Conservation (phyloP, 2,329 filamentous ascomycete species). For the Pseudogymnoascus sp. region DNA sequence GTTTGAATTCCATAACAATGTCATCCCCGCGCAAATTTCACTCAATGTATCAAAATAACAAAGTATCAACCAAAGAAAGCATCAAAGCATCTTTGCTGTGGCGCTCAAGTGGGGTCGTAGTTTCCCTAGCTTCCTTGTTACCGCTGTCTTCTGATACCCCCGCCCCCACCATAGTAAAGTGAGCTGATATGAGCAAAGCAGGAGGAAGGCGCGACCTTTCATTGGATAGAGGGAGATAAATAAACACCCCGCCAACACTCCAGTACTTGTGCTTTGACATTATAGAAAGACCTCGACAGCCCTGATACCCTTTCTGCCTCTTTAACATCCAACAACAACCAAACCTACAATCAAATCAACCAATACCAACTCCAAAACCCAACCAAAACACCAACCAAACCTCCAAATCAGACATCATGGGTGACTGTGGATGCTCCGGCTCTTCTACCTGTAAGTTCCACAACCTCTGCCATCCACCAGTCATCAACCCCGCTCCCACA, state of each 20-base stretch:
- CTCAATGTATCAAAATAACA: background rate
- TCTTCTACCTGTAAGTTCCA: slow-evolving; percentile 9
- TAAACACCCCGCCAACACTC: background rate
- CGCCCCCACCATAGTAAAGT: background rate
- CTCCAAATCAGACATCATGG: slow-evolving; percentile 8
- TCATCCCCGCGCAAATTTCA: background rate
- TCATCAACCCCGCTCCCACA: background rate
- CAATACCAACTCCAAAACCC: background rate
- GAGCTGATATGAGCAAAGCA: background rate
- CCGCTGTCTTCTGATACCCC: slow-evolving; percentile 6
- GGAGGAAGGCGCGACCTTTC: background rate
- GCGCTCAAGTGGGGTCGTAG: background rate
- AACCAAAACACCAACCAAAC: background rate
- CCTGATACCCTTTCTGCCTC: background rate
- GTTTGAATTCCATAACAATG: background rate
- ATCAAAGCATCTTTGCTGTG: background rate
- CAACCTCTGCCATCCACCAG: background rate
- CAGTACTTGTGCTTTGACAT: background rate
- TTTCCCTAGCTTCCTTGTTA: background rate
- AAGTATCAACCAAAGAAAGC: background rate
- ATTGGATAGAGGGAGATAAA: background rate
- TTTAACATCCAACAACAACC: background rate
- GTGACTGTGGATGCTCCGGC: slow-evolving; percentile 10
- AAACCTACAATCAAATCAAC: background rate
- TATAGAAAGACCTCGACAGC: background rate